Percentiles rank a stretch among this genome's conserved stretches.
These are phyloP conservation scores for Chaetomiaceae sp. DNA, from an alignment of 2,329 filamentous ascomycete genomes.

Conservation along the genomic window DNA sequence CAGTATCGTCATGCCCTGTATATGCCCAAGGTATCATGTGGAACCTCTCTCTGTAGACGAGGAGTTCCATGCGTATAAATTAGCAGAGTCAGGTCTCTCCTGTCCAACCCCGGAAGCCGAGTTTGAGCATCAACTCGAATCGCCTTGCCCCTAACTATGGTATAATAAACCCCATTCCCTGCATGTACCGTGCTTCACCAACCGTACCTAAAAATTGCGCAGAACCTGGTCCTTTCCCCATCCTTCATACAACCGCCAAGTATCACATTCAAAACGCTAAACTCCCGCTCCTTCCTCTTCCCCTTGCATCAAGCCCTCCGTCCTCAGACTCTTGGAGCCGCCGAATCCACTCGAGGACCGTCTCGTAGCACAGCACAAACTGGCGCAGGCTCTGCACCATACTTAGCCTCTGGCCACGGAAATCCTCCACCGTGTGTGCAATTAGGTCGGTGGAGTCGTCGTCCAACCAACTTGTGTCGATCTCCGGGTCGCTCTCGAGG, in stretches of 20 bases:
- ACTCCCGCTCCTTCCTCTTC: slow-evolving; percentile 34
- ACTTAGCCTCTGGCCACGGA: slow-evolving; percentile 79
- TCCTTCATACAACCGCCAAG: background rate
- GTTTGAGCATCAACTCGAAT: too few relatives aligned
- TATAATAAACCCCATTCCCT: background rate
- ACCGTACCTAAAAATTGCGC: background rate
- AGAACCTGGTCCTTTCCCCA: background rate
- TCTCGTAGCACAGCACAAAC: slow-evolving; percentile 96
- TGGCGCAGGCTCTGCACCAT: slow-evolving; percentile 96
- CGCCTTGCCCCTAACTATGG: background rate
- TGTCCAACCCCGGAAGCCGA: too few relatives aligned
- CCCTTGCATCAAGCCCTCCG: slow-evolving; percentile 4
- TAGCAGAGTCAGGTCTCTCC: too few relatives aligned
- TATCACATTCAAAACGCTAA: slow-evolving; percentile 25
- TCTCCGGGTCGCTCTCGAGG: background rate
- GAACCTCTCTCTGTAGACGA: too few relatives aligned
- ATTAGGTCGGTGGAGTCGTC: slow-evolving; percentile 73
- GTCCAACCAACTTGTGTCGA: slow-evolving; percentile 61
- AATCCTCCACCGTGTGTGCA: slow-evolving; percentile 83
- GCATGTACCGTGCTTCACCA: background rate
- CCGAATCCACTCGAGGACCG: slow-evolving; percentile 78
- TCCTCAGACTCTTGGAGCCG: slow-evolving; percentile 40
- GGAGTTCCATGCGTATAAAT: too few relatives aligned
- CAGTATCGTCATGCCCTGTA: too few relatives aligned
- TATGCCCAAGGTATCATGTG: too few relatives aligned